These are phyloP conservation scores for Sporothrix pseudoabietina DNA, from an alignment of 2,329 filamentous ascomycete species.

Conservation along the genomic window DNA sequence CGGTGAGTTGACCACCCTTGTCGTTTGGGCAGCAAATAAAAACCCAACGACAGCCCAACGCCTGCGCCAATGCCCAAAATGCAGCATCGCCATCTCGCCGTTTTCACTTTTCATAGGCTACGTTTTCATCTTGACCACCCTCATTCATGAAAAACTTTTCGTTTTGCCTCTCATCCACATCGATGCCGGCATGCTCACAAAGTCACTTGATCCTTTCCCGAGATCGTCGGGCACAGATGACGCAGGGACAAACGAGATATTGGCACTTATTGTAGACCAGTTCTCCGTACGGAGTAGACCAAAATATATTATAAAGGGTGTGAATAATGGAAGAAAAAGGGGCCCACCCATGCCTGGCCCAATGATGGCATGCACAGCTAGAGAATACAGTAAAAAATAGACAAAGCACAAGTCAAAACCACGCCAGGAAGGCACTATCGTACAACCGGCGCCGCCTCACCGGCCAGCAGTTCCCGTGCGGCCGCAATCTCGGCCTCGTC, in stretches of 20 bases:
- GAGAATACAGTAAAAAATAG: constrained; percentile 12
- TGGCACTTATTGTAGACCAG: neutral
- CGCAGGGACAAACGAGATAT: neutral
- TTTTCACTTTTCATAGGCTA: constrained; percentile 25
- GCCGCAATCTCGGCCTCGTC: constrained; percentile 71
- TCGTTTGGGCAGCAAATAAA: neutral
- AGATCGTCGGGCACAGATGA: constrained; percentile 4
- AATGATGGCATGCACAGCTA: constrained; percentile 1
- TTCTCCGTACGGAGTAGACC: too few species aligned
- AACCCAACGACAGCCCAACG: neutral
- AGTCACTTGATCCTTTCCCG: constrained; percentile 37
- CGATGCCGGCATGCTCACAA: constrained; percentile 35
- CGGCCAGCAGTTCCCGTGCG: constrained; percentile 66
- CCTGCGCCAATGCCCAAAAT: neutral
- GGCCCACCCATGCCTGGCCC: neutral
- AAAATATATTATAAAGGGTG: neutral
- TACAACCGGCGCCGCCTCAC: constrained; percentile 50
- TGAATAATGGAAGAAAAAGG: neutral
- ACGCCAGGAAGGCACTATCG: constrained; percentile 44
- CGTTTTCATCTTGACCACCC: neutral
- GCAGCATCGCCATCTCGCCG: neutral
- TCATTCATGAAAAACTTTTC: neutral
- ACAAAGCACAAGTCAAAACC: neutral
- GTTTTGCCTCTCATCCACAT: constrained; percentile 31
- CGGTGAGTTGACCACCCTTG: neutral